phyloP scores from a whole-genome alignment of 768 basidiomycete genomes.

The Lyophyllum shimeji region DNA sequence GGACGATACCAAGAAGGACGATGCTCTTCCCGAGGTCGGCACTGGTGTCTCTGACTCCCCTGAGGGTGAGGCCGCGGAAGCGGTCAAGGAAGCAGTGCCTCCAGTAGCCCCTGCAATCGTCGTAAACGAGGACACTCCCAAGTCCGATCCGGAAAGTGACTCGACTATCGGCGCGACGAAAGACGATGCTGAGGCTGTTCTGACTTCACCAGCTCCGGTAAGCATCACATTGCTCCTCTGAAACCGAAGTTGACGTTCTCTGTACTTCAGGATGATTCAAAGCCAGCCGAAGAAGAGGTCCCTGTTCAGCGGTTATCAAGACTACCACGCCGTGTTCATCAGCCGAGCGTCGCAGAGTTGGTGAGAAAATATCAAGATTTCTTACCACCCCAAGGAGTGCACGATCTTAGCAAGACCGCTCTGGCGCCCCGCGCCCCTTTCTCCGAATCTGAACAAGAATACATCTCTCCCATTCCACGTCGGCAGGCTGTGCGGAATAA shows the following conservation, averaged over 20 bases:
- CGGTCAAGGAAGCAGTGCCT: constrained; percentile 5
- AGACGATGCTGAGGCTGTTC: constrained; percentile 28
- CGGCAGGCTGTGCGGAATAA: constrained; percentile 45
- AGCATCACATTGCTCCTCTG: constrained; percentile 5
- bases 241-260: neutral
- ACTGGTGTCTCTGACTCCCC: neutral
- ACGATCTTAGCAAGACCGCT: constrained; percentile 71
- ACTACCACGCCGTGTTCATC: constrained; percentile 60
- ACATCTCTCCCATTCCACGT: constrained; percentile 33
- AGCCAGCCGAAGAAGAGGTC: constrained; percentile 21
- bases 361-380: constrained; percentile 82
- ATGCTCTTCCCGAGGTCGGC: neutral
- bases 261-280: constrained; percentile 16
- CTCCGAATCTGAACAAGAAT: constrained; percentile 85
- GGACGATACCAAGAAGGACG: constrained; percentile 18
- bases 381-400: constrained; percentile 68
- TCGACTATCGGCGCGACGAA: constrained; percentile 73
- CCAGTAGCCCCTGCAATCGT: constrained; percentile 7
- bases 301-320: constrained; percentile 46
- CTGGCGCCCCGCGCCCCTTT: constrained; percentile 56
- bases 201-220: constrained; percentile 25
- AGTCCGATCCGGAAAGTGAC: constrained; percentile 76
- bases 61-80: constrained; percentile 2
- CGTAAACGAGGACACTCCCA: constrained; percentile 22
- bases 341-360: constrained; percentile 78